These are phyloP conservation scores for Globisporangium uncinulatum DNA, from an alignment of 352 stramenopile genomes.

Conservation along the genomic window DNA sequence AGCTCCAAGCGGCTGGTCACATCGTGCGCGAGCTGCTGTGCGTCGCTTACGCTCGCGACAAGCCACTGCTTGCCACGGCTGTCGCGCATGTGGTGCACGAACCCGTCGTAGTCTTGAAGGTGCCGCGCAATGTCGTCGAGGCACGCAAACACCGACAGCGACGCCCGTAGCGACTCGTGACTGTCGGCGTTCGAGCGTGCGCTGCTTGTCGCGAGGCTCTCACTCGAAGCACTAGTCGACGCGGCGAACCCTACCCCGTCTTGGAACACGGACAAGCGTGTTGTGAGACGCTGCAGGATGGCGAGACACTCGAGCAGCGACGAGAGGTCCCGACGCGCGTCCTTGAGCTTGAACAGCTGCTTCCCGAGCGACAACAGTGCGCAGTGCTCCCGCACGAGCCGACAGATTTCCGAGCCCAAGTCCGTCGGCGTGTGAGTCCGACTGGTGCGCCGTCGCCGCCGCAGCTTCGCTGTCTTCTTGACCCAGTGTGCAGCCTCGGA, in stretches of 20 bases:
- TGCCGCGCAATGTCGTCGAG: conserved; percentile 50
- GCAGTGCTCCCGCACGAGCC: conserved; percentile 50
- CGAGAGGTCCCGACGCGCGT: conserved; percentile 40
- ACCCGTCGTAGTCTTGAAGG: conserved; percentile 59
- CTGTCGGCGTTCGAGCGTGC: conserved; percentile 11
- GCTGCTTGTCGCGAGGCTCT: conserved; percentile 13
- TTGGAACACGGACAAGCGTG: conserved; percentile 25
- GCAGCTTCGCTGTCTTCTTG: conserved; percentile 25
- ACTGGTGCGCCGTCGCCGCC: not conserved
- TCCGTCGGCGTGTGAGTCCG: conserved; percentile 13
- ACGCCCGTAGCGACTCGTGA: conserved; percentile 14
- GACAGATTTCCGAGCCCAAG: conserved; percentile 41
- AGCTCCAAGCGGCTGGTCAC: conserved; percentile 35
- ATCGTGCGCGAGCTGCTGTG: conserved; percentile 26
- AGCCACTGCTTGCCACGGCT: conserved; percentile 11
- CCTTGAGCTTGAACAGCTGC: conserved; percentile 43
- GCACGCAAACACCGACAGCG: conserved; percentile 34
- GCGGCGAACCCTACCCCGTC: conserved; percentile 1
- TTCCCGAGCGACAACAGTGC: conserved; percentile 38
- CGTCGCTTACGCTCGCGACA: conserved; percentile 9
- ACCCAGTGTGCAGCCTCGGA: conserved; percentile 45
- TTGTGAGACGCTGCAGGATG: conserved; percentile 32
- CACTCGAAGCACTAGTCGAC: conserved; percentile 14
- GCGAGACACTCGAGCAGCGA: conserved; percentile 51
- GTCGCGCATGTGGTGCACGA: conserved; percentile 31